Percentiles rank a stretch among this genome's conserved stretches.
phyloP scores from a whole-genome alignment of 768 basidiomycete species.

The Russula dissimulans region DNA sequence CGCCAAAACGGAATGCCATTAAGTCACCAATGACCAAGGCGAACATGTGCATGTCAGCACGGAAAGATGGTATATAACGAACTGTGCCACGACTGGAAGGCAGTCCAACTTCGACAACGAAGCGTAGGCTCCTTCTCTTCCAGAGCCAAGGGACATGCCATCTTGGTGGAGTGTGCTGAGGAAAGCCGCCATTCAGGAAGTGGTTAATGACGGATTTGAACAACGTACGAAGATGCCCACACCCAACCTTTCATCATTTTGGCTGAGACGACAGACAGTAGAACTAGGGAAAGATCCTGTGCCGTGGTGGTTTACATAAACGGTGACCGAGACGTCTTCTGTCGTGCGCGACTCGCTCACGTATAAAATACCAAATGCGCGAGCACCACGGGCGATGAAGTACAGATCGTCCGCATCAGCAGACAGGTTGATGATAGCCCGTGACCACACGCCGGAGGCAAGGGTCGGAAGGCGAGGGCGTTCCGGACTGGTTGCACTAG shows the following conservation, averaged over 20 bases:
- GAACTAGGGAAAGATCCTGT: constrained; percentile 17
- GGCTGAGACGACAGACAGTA: constrained; percentile 26
- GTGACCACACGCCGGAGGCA: constrained; percentile 17
- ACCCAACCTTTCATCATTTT: constrained; percentile 24
- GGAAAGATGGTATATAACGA: neutral
- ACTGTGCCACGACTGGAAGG: neutral
- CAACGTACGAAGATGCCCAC: constrained; percentile 32
- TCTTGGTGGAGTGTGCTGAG: constrained; percentile 14
- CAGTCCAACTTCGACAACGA: constrained; percentile 18
- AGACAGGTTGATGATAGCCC: constrained; percentile 26
- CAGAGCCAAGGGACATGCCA: neutral
- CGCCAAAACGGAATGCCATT: constrained; percentile 1
- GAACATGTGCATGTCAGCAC: constrained; percentile 5
- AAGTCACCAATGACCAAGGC: neutral
- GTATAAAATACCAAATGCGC: constrained; percentile 16
- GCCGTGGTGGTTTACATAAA: constrained; percentile 26
- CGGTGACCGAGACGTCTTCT: constrained; percentile 24
- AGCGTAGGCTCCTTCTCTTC: constrained; percentile 20
- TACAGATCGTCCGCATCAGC: constrained; percentile 25
- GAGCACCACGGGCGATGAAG: constrained; percentile 25
- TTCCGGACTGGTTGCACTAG: constrained; percentile 19
- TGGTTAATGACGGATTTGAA: neutral
- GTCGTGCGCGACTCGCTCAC: constrained; percentile 6
- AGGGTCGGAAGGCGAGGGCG: constrained; percentile 17
- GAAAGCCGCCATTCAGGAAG: neutral